These are phyloP conservation scores for Colletotrichum spaethianum DNA, from an alignment of 2,329 filamentous ascomycete species.

Conservation along the genomic window DNA sequence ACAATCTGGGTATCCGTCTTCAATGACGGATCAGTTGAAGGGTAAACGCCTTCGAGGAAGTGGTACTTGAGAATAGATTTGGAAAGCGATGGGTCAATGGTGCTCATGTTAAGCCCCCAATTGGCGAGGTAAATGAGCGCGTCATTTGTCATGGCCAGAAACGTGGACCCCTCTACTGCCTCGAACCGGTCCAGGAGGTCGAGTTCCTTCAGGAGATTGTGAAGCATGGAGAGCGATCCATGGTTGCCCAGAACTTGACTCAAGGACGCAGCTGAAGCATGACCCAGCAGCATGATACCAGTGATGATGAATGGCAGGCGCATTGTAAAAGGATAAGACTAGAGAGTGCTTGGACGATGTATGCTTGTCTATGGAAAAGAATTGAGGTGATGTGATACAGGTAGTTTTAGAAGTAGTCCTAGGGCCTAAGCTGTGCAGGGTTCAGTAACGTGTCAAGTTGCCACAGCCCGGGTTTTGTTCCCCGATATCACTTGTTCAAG, in stretches of 20 bases:
- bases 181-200: background rate
- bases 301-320: background rate
- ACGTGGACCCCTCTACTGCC: background rate
- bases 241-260: background rate
- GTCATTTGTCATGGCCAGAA: slow-evolving; percentile 8
- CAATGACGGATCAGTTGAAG: background rate
- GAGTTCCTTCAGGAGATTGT: background rate
- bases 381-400: background rate
- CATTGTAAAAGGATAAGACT: background rate
- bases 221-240: slow-evolving; percentile 9
- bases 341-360: background rate
- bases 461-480: slow-evolving; percentile 1
- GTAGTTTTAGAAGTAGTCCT: background rate
- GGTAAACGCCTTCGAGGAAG: background rate
- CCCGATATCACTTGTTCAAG: background rate
- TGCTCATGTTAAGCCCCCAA: slow-evolving; percentile 4
- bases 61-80: slow-evolving; percentile 7
- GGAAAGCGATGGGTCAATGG: slow-evolving; percentile 4
- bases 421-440: background rate
- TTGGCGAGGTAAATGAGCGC: slow-evolving; percentile 1
- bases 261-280: background rate
- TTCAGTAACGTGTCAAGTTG: background rate
- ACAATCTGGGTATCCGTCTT: background rate
- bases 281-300: background rate
- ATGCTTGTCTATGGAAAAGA: too few species aligned